phyloP scores from a whole-genome alignment of 768 basidiomycete species.

The Pulveroboletus ravenelii region DNA sequence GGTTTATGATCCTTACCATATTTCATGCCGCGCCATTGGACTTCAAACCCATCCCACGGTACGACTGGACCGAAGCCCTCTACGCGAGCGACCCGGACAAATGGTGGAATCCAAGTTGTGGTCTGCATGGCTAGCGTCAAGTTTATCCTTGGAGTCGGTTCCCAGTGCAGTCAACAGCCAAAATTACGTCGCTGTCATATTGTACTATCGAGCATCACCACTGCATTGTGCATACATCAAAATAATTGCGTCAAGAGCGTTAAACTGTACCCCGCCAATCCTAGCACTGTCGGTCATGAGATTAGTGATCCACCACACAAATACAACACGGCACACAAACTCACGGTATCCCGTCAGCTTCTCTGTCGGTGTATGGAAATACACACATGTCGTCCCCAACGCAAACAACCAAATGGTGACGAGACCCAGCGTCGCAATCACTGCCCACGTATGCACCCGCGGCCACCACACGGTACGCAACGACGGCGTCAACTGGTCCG shows the following conservation, averaged over 20 bases:
- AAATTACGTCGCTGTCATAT: not conserved
- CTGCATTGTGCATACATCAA: slow-evolving; percentile 2
- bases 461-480: slow-evolving; percentile 41
- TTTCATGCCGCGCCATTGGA: too few relatives aligned
- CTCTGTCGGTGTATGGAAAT: slow-evolving; percentile 87
- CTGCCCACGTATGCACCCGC: slow-evolving; percentile 43
- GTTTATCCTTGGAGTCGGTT: not conserved
- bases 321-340: slow-evolving; percentile 28
- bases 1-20: too few relatives aligned
- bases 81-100: slow-evolving; percentile 21
- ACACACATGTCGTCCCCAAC: slow-evolving; percentile 74
- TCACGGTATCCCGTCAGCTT: slow-evolving; percentile 81
- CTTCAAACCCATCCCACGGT: too few relatives aligned
- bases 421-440: slow-evolving; percentile 43
- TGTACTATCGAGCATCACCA: not conserved
- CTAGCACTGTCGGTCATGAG: slow-evolving; percentile 30
- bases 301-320: not conserved
- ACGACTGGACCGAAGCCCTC: too few relatives aligned
- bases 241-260: slow-evolving; percentile 30
- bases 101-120: slow-evolving; percentile 16
- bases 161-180: too few relatives aligned
- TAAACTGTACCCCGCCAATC: slow-evolving; percentile 32
- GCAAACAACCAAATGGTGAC: slow-evolving; percentile 70
- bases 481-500: slow-evolving; percentile 64
- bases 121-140: not conserved